Conservation (phyloP, 306 rosid genomes). For the Psophocarpus tetragonolobus region DNA sequence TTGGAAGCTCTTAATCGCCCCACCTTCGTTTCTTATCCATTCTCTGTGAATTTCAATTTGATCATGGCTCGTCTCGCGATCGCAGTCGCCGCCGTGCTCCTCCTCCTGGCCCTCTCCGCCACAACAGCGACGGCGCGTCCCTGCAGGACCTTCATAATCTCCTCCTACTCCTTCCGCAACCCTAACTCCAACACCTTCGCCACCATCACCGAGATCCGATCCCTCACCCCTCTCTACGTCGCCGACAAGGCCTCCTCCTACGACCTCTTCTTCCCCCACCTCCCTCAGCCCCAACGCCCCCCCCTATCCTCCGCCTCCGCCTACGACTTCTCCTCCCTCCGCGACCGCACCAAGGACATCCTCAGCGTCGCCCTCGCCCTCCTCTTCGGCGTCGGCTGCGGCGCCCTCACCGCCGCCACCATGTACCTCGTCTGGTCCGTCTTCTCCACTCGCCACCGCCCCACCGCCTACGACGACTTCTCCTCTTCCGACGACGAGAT, state of each 20-base stretch:
- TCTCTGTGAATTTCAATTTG: not conserved
- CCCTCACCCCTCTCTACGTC: constrained; percentile 35
- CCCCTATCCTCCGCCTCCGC: constrained; percentile 45
- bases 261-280: constrained; percentile 27
- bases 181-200: constrained; percentile 42
- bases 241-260: constrained; percentile 29
- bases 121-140: constrained; percentile 60
- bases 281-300: not conserved
- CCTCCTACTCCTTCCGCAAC: constrained; percentile 68
- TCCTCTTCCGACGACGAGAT: constrained; percentile 42
- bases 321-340: constrained; percentile 72
- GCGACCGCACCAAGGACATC: constrained; percentile 89
- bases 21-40: too few relatives aligned
- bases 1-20: too few relatives aligned
- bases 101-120: constrained; percentile 29
- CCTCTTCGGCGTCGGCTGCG: constrained; percentile 91
- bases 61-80: constrained; percentile 41
- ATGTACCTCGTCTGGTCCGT: constrained; percentile 84
- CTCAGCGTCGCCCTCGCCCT: constrained; percentile 85
- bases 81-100: not conserved
- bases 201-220: constrained; percentile 54
- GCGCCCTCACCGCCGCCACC: constrained; percentile 85
- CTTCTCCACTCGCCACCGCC: constrained; percentile 46
- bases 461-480: constrained; percentile 35
- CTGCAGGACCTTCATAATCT: constrained; percentile 68